A percentile compares a stretch with the other conserved stretches of the same genome.
Evolutionary conservation across 176 grass and related monocot genomes (phyloP).

Genomic region (Ensete glaucum): DNA sequence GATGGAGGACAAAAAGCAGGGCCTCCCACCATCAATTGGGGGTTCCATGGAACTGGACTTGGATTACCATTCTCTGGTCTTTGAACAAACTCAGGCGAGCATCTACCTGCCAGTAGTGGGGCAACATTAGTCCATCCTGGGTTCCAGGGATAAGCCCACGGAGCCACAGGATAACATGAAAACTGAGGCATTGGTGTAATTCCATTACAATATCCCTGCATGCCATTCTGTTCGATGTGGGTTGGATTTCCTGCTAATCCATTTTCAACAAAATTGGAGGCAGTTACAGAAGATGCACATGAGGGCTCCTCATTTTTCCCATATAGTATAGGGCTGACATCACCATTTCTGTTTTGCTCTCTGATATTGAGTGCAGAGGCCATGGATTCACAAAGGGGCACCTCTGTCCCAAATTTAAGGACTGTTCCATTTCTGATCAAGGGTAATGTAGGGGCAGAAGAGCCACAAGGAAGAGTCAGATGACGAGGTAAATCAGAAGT

Average conservation of each 20-base stretch:
- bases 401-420: slow-evolving; percentile 28
- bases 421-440: slow-evolving; percentile 27
- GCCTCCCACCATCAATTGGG: slow-evolving; percentile 8
- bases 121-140: slow-evolving; percentile 41
- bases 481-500: slow-evolving; percentile 20
- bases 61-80: slow-evolving; percentile 16
- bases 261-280: slow-evolving; percentile 29
- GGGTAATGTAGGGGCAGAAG: slow-evolving; percentile 13
- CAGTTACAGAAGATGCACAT: slow-evolving; percentile 28
- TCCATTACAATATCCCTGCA: slow-evolving; percentile 28
- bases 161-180: slow-evolving; percentile 32
- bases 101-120: slow-evolving; percentile 25
- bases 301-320: slow-evolving; percentile 41
- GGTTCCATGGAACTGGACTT: slow-evolving; percentile 5
- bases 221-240: slow-evolving; percentile 28
- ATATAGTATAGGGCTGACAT: slow-evolving; percentile 24
- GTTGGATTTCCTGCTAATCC: slow-evolving; percentile 20
- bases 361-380: slow-evolving; percentile 23
- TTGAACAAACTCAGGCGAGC: slow-evolving; percentile 15
- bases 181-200: slow-evolving; percentile 21
- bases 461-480: slow-evolving; percentile 23
- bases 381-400: slow-evolving; percentile 30
- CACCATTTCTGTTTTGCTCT: slow-evolving; percentile 31
- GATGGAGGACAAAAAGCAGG: slow-evolving; percentile 28
- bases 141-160: slow-evolving; percentile 42